phyloP scores from a whole-genome alignment of 306 rosid species.

The Malus domestica region DNA sequence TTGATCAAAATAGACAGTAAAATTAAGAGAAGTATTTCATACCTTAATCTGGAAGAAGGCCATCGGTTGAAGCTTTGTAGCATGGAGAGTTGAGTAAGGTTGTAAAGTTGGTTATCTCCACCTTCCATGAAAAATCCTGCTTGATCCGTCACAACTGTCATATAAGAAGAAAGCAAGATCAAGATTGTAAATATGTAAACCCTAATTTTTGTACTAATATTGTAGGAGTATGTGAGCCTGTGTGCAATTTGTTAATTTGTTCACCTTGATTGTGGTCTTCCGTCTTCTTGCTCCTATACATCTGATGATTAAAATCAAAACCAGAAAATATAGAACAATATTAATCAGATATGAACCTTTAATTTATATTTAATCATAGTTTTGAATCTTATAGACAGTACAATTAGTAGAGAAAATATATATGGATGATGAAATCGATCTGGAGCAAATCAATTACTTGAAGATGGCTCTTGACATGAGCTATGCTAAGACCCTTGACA shows the following conservation, averaged over 20 bases:
- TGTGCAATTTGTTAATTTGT: background rate
- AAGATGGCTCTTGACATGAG: slow-evolving; percentile 50
- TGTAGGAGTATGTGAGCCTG: background rate
- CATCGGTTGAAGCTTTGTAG: slow-evolving; percentile 29
- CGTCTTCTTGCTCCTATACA: slow-evolving; percentile 44
- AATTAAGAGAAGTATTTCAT: background rate
- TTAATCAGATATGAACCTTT: background rate
- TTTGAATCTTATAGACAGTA: background rate
- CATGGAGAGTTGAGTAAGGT: slow-evolving; percentile 37
- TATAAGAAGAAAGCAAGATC: background rate
- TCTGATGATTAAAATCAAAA: slow-evolving; percentile 14
- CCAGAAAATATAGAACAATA: background rate
- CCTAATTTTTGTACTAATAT: background rate
- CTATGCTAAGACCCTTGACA: slow-evolving; percentile 44
- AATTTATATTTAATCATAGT: background rate
- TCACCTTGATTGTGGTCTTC: slow-evolving; percentile 34
- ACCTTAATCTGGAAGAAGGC: slow-evolving; percentile 31
- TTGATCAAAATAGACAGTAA: background rate
- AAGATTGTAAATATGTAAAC: background rate
- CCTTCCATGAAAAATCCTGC: slow-evolving; percentile 30
- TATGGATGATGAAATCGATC: background rate
- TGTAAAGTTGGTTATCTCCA: slow-evolving; percentile 29
- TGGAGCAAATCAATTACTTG: slow-evolving; percentile 25
- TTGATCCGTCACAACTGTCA: slow-evolving; percentile 18
- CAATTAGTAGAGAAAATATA: background rate